Evolutionary conservation across 495 filamentous ascomycete genomes (phyloP), one percentile per base, ranked within the genome.

Genomic region (Annulohypoxylon maeteangense): DNA sequence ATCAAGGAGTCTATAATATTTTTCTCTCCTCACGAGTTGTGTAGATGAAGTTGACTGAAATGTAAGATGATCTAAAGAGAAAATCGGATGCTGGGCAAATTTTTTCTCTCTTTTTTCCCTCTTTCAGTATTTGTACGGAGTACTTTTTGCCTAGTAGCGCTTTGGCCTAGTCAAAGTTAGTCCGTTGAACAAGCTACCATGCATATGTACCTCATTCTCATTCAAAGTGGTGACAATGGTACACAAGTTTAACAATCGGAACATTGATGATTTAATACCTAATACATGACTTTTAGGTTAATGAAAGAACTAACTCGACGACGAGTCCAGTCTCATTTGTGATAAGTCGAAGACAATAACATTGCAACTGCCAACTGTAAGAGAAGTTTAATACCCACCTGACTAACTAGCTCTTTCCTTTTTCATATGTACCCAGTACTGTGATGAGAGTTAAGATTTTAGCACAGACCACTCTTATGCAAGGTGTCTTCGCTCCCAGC

Each of bases 401-500:
- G 10, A 31, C 23, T 53, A 53, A 10, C 2, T 40, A 53, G 48
- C 48, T 53, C 48, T 53, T 53, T 53, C 36, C 36, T 40, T 14
- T 40, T 40, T 40, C 12, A 40, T 40, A 40, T 14, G 36, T 40
- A 40, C 36, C 36, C 4, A 18, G 16, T 18, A 20, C 40, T 44
- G 40, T 20, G 40, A 44, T 44, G 12, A 7, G 20, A 44, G 50
- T 54, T 34, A 54, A 29, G 25, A 34, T 38, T 20, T 20, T 6
- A 8, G 47, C 48, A 65, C 55, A 8, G 47, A 50, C 56, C 62
- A 55, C 44, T 29, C 27, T 22, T 42, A 53, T 61, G 34, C 68
- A 45, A 47, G 32, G 32, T 55, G 23, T 66, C 31, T 50, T 22
- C 48, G 50, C 32, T 69, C 51, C 62, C 59, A 70, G 62, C 67